phyloP scores from a whole-genome alignment of 1,284 basidiomycete species.

The Polyporus tsugae region DNA sequence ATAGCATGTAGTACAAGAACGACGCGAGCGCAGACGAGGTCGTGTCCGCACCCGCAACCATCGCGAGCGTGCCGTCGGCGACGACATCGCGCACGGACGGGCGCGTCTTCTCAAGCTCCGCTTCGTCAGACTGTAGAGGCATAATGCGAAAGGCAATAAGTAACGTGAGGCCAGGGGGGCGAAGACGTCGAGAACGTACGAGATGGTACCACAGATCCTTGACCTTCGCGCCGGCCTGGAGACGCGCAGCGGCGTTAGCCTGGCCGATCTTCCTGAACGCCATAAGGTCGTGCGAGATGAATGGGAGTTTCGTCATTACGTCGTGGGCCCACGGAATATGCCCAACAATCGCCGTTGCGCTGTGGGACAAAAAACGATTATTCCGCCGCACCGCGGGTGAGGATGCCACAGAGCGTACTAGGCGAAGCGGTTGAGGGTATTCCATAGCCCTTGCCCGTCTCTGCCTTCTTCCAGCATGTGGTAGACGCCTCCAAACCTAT shows the following conservation, averaged over 20 bases:
- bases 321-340: neutral
- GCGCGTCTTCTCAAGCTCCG: neutral
- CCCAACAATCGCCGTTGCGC: neutral
- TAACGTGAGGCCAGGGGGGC: neutral
- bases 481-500: neutral
- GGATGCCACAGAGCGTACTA: neutral
- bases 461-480: neutral
- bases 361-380: neutral
- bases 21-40: neutral
- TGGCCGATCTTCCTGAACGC: neutral
- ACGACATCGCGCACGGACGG: neutral
- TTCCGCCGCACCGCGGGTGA: neutral
- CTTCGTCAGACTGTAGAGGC: neutral
- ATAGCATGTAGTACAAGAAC: neutral
- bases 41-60: neutral
- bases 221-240: neutral
- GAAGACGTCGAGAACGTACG: neutral
- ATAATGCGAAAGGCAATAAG: neutral
- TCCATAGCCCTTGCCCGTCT: neutral
- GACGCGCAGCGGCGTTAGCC: neutral
- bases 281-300: neutral
- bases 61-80: neutral
- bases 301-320: neutral
- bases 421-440: neutral
- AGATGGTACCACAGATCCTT: conserved; percentile 4